Evolutionary conservation across 2,329 filamentous ascomycete species (phyloP), one percentile per base, ranked within the genome.

Genomic region (Metarhizium guizhouense): DNA sequence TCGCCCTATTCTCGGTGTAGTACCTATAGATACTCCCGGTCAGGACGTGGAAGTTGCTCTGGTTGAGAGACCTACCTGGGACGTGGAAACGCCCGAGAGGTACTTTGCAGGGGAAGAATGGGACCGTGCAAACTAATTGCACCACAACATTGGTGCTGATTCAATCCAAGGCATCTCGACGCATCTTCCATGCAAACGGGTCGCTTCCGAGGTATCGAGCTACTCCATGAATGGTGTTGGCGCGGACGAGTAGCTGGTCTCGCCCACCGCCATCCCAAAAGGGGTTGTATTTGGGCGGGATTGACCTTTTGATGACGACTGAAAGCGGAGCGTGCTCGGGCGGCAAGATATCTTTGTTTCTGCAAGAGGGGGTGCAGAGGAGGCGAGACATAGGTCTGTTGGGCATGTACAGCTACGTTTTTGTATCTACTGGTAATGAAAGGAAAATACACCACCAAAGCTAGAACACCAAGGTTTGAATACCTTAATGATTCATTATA

Each of bases 51-150:
- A 99, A 72, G 88, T 96, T 50, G 92, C 90, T 2, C 76, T 97
- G 53, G 84, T 97, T 14, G 93, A 97, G 76, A 78, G 92, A 64
- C 92, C 93, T 20, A 78, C 85, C 62, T 94, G 88, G 84, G 89
- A 95, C 70, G 77, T 91, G 57, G 86, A 92, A 61, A 74, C 92
- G 68, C 85, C 87, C 2, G 85, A 87, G 61, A 78, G 85, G 54
- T 93, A 87, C 70, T 79, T 83, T 63, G 81, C 76, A 29, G 79
- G 83, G 43, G 74, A 78, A 59, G 78, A 81, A 65, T 76, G 73
- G 71, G 76, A 79, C 66, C 70, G 69, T 62, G 67, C 54, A 64
- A 61, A 14, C 34, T 48, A 30, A 30, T 52, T 10, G 10, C 34
- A 42, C 38, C 25, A 8, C 38, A 30, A 42, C 2, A 43, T 6